Conservation (phyloP, 495 filamentous ascomycete genomes). For the Penicillium samsonianum region DNA sequence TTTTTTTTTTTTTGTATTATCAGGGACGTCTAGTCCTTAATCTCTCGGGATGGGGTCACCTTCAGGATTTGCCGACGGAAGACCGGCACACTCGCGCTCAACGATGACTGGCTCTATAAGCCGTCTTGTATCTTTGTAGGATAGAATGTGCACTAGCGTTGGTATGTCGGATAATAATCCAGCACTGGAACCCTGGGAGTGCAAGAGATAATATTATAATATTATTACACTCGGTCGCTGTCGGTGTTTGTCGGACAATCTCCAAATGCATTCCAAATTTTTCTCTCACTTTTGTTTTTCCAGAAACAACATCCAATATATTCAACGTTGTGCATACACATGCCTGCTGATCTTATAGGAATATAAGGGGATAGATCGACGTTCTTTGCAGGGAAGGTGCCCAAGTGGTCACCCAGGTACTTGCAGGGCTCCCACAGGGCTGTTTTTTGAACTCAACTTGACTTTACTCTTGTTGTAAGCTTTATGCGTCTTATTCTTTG, state of each 20-base stretch:
- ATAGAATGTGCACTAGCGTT: not conserved
- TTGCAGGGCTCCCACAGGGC: not conserved
- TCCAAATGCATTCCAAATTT: slow-evolving; percentile 1
- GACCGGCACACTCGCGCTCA: slow-evolving; percentile 20
- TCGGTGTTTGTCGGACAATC: slow-evolving; percentile 27
- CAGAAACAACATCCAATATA: not conserved
- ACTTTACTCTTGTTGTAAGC: not conserved
- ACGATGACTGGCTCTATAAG: slow-evolving; percentile 22
- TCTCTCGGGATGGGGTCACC: slow-evolving; percentile 13
- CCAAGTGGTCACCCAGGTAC: not conserved
- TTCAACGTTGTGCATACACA: not conserved
- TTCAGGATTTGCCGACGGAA: slow-evolving; percentile 27
- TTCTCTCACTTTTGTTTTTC: not conserved
- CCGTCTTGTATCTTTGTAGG: not conserved
- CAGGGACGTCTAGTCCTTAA: no score
- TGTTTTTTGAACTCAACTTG: not conserved
- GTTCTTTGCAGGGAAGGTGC: not conserved
- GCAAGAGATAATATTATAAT: not conserved
- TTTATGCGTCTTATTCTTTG: not conserved
- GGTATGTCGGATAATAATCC: slow-evolving; percentile 20
- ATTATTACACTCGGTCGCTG: slow-evolving; percentile 15
- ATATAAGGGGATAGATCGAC: not conserved
- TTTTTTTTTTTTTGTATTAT: no score
- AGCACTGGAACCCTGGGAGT: not conserved
- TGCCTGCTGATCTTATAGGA: slow-evolving; percentile 2